Base-by-base conservation (phyloP, 2,329 filamentous ascomycete genomes). In the Fusarium mundagurra region DNA sequence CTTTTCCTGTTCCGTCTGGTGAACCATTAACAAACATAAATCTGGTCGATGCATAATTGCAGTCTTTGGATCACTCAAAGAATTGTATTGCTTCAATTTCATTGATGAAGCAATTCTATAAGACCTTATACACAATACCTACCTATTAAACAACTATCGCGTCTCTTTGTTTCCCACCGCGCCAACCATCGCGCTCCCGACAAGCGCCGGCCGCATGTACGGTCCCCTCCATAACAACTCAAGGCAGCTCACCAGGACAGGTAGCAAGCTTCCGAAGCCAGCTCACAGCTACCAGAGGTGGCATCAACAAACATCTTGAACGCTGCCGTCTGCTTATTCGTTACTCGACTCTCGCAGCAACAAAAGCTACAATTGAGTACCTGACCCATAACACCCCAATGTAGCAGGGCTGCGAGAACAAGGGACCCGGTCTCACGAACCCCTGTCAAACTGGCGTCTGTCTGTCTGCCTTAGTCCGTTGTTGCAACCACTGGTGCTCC, bases 181-280 rank as follows among this genome's bases (percentile, higher is more conserved):
- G 75, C 73, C 76, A 74, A 74, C 71, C 69, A 64, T 73, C 70
- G 67, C 63, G 72, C 76, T 60, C 76, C 73, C 67, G 76, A 78
- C 74, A 78, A 77, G 76, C 76, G 76, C 76, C 72, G 73, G 73
- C 70, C 71, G 75, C 76, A 77, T 69, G 64, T 73, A 61, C 63
- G 74, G 71, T 73, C 73, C 58, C 73, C 61, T 59, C 64, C 61
- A 70, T 64, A 57, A 67, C 54, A 76, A 67, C 60, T 70, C 55
- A 33, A 53, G 61, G 61, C 57, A 59, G 36, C 54, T 61, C 44
- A 57, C 38, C 45, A 41, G 67, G 69, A 24, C 45, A 62, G 34
- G 61, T 53, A 63, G 51, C 53, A 45, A 48, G 64, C 43, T 59
- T 65, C 64, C 53, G 55, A 75, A 62, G 61, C 53, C 58, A 73